Evolutionary conservation across 306 rosid species (phyloP).

Genomic region (Cicer chorassanicum): DNA sequence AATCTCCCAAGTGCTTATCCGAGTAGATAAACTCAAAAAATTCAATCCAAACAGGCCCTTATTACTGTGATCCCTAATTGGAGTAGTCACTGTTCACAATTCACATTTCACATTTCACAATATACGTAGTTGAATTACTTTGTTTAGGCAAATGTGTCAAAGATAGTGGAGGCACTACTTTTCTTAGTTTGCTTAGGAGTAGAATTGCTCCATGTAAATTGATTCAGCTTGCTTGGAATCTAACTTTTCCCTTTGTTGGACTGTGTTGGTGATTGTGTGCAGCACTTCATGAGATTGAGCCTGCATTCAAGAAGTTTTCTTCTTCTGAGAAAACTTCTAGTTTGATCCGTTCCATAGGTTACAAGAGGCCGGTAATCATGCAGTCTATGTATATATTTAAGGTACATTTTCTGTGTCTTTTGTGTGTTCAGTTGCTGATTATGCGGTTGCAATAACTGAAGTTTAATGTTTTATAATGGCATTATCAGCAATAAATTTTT

Average conservation of each 20-base stretch:
- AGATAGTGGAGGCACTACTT: conserved; percentile 2
- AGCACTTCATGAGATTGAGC: conserved; percentile 89
- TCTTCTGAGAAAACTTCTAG: conserved; percentile 67
- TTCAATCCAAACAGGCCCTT: too few relatives aligned
- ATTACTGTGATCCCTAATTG: background rate
- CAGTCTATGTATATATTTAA: conserved; percentile 98
- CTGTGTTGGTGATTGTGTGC: conserved; percentile 46
- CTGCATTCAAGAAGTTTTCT: conserved; percentile 77
- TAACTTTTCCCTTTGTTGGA: conserved; percentile 22
- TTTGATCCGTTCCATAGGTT: conserved; percentile 74
- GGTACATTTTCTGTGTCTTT: conserved; percentile 54
- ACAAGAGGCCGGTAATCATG: conserved; percentile 75
- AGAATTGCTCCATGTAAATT: conserved; percentile 25
- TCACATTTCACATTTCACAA: background rate
- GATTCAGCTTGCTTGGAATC: conserved; percentile 19
- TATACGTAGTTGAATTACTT: conserved; percentile 7
- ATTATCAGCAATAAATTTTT: conserved; percentile 11
- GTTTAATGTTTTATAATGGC: conserved; percentile 13
- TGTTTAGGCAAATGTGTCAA: conserved; percentile 21
- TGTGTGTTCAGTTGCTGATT: conserved; percentile 27
- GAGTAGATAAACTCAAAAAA: too few relatives aligned
- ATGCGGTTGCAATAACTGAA: conserved; percentile 29
- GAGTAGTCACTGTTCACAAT: background rate
- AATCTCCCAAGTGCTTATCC: too few relatives aligned
- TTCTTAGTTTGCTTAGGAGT: background rate